Evolutionary conservation across 192 early-diverging fungal genomes (phyloP), one percentile per base, ranked within the genome.

Genomic region (Coemansia nantahalensis): DNA sequence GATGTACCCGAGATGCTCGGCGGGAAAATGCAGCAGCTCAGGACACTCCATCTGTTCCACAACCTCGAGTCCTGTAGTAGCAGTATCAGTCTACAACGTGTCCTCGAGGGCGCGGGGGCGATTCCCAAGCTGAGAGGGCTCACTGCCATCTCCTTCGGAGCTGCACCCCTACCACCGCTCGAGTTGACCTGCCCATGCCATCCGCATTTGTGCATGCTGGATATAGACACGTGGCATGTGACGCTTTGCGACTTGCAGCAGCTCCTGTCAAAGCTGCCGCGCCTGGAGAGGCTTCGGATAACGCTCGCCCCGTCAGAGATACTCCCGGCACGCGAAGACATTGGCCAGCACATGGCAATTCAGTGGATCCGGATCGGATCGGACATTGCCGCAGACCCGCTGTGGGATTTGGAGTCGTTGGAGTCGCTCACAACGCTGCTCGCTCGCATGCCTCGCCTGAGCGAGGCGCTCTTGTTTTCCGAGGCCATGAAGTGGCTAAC

Each of bases 401-500:
- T 18, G 17, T 62, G 59, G 59, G 37, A 36, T 14, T 22, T 11
- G 22, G 33, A 14, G 11, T 21, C 51, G 12, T 28, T 54, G 15
- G 51, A 54, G 9, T 48, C 59, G 16, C 45, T 62, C 18, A 15
- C 48, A 12, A 33, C 24, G 3, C 17, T 43, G n/a, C 15, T 54
- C 11, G 30, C 45, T 15, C 44, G 51, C 5, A 62, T 62, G 51
- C 43, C 51, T 17, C 48, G 40, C 23, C 59, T 62, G 16, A 12
- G 48, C 11, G 51, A 62, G 46, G 24, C 54, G 22, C 40, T 62
- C 22, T 23, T 54, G 51, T 62, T 62, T 18, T 36, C 18, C 33
- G 37, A 48, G 46, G 51, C 51, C 2, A 13, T 54, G 14, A 32
- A 18, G 33, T 33, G 59, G 12, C 46, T 62, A 21, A 33, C 45